A percentile compares a stretch with the other conserved stretches of the same genome.
Conservation (phyloP, 2,329 filamentous ascomycete genomes). For the Tolypocladium amazonense region DNA sequence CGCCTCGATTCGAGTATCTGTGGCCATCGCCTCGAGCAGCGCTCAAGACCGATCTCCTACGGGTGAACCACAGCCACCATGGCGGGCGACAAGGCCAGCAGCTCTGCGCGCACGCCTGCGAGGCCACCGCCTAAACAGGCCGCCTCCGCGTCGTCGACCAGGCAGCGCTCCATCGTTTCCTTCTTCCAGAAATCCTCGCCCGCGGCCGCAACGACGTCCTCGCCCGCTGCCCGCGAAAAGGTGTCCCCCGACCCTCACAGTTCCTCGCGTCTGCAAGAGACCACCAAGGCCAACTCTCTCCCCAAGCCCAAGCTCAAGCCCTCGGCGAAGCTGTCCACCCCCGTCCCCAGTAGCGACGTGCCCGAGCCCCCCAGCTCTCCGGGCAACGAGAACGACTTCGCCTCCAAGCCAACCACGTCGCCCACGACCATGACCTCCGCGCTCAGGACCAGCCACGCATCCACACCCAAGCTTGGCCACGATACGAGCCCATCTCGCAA, state of each 20-base stretch:
- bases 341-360: conserved; percentile 72
- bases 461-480: conserved; percentile 14
- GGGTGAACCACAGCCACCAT: conserved; percentile 10
- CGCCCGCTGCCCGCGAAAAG: conserved; percentile 21
- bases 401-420: conserved; percentile 40
- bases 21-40: background rate
- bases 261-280: conserved; percentile 27
- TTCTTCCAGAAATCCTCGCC: conserved; percentile 34
- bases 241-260: conserved; percentile 18
- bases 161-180: conserved; percentile 32
- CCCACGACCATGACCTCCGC: conserved; percentile 15
- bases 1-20: background rate
- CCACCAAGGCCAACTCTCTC: conserved; percentile 28
- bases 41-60: background rate
- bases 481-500: conserved; percentile 71
- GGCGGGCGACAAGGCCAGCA: conserved; percentile 16
- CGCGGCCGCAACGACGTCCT: conserved; percentile 16
- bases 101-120: conserved; percentile 21
- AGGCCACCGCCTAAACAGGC: conserved; percentile 16
- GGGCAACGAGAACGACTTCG: conserved; percentile 44
- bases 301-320: conserved; percentile 31
- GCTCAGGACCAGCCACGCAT: conserved; percentile 11
- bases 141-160: conserved; percentile 18
- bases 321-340: conserved; percentile 43
- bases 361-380: conserved; percentile 57